These are phyloP conservation scores for Thelephora ganbajun DNA, from an alignment of 768 basidiomycete genomes.

Conservation along the genomic window DNA sequence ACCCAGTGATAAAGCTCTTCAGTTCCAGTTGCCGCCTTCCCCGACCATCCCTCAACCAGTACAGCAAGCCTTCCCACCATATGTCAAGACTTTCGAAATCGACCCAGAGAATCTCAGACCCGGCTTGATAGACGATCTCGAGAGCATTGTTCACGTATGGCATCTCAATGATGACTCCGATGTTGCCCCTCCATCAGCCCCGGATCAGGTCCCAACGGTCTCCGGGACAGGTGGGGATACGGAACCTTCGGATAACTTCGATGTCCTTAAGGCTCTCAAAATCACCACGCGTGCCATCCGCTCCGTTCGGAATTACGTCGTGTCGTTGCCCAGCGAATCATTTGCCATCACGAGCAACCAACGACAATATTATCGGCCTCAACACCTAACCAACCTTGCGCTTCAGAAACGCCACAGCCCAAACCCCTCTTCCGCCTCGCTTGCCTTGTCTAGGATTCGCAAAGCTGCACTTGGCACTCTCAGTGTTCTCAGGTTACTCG, in stretches of 20 bases:
- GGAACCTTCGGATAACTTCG: constrained; percentile 18
- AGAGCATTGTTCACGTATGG: constrained; percentile 52
- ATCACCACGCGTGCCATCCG: constrained; percentile 72
- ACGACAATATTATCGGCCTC: constrained; percentile 36
- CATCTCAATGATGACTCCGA: constrained; percentile 20
- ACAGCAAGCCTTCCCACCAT: constrained; percentile 32
- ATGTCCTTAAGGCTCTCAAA: constrained; percentile 61
- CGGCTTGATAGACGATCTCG: constrained; percentile 63
- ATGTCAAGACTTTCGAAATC: constrained; percentile 52
- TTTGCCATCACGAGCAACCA: constrained; percentile 18
- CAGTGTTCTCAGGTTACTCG: constrained; percentile 61
- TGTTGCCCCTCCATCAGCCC: constrained; percentile 4
- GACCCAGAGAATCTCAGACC: constrained; percentile 71
- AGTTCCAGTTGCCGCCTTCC: constrained; percentile 59
- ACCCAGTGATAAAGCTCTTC: constrained; percentile 17
- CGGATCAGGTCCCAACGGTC: constrained; percentile 9
- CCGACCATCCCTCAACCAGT: constrained; percentile 37
- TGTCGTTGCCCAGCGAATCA: constrained; percentile 69
- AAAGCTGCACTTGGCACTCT: constrained; percentile 77
- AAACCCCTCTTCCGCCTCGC: constrained; percentile 24
- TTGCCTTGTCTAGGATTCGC: constrained; percentile 59
- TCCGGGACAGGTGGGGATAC: constrained; percentile 12
- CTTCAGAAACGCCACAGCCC: constrained; percentile 22
- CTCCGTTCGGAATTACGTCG: constrained; percentile 70
- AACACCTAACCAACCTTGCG: constrained; percentile 21